phyloP scores from a whole-genome alignment of 371 early-diverging fungal species.

The Basidiobolus meristosporus region DNA sequence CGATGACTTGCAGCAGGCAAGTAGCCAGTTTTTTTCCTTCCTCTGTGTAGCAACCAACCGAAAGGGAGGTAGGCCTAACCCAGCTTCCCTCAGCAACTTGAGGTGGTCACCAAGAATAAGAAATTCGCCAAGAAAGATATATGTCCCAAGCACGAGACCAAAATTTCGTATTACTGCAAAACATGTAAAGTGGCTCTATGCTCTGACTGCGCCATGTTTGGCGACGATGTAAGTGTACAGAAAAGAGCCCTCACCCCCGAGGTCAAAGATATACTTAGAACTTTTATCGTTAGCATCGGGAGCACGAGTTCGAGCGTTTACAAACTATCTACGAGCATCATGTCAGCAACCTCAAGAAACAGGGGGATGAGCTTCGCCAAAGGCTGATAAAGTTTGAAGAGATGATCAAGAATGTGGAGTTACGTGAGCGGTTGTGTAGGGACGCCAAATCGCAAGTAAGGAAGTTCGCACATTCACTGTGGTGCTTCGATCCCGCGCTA shows the following conservation, averaged over 20 bases:
- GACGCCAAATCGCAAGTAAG: no score
- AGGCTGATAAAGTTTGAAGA: no score
- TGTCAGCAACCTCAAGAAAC: no score
- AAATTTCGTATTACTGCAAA: constrained; percentile 2
- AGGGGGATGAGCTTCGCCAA: no score
- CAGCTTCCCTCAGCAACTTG: constrained; percentile 3
- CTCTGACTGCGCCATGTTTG: constrained; percentile 4
- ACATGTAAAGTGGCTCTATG: constrained; percentile 2
- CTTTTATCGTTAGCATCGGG: constrained; percentile 1
- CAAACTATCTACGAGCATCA: constrained; percentile 1
- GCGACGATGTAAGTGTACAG: not conserved
- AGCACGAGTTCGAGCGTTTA: constrained; percentile 2
- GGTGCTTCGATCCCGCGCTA: no score
- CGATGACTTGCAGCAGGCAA: constrained; percentile 3
- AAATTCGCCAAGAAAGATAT: not conserved
- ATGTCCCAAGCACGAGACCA: constrained; percentile 1
- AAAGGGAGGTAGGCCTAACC: no score
- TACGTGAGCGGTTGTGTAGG: no score
- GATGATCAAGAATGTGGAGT: no score
- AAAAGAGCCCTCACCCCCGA: no score
- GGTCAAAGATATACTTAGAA: no score
- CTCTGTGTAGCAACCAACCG: no score
- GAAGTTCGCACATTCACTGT: no score
- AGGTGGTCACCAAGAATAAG: not conserved
- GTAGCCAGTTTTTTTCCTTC: not conserved